Evolutionary conservation across 768 basidiomycete species (phyloP).

Genomic region (Trametes gibbosa): DNA sequence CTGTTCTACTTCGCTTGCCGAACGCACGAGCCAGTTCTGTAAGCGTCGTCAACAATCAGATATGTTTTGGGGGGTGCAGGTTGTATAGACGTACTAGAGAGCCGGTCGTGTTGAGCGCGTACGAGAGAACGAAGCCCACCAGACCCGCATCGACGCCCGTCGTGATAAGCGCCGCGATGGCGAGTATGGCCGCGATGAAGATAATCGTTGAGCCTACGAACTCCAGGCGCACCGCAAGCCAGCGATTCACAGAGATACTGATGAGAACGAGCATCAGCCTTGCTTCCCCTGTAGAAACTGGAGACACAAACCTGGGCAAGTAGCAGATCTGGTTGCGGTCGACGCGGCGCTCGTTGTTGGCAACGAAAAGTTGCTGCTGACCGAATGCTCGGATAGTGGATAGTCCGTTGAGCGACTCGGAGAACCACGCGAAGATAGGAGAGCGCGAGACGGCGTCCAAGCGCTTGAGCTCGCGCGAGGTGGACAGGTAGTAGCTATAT

Average conservation of each 20-base stretch:
- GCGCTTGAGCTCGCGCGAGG: conserved; percentile 84
- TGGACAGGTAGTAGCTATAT: conserved; percentile 79
- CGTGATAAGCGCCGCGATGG: conserved; percentile 68
- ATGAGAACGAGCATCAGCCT: conserved; percentile 45
- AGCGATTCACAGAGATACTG: conserved; percentile 74
- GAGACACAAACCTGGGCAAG: conserved; percentile 23
- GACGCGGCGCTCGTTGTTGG: conserved; percentile 67
- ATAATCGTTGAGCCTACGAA: conserved; percentile 83
- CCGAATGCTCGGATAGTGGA: conserved; percentile 82
- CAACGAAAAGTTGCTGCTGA: conserved; percentile 65
- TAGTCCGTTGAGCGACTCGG: conserved; percentile 70
- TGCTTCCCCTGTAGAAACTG: neutral
- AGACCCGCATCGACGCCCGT: conserved; percentile 83
- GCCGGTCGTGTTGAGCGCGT: conserved; percentile 82
- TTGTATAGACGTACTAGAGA: conserved; percentile 53
- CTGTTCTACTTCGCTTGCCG: conserved; percentile 86
- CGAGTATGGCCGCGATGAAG: conserved; percentile 62
- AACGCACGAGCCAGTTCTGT: conserved; percentile 81
- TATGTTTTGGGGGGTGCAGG: neutral
- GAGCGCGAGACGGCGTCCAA: conserved; percentile 86
- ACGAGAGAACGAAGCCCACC: conserved; percentile 83
- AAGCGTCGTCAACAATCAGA: neutral
- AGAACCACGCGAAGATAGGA: conserved; percentile 90
- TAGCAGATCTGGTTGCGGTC: conserved; percentile 85
- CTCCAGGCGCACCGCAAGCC: conserved; percentile 83